Base-by-base conservation (phyloP, 148 eudicot genomes). In the Dysphania ambrosioides region DNA sequence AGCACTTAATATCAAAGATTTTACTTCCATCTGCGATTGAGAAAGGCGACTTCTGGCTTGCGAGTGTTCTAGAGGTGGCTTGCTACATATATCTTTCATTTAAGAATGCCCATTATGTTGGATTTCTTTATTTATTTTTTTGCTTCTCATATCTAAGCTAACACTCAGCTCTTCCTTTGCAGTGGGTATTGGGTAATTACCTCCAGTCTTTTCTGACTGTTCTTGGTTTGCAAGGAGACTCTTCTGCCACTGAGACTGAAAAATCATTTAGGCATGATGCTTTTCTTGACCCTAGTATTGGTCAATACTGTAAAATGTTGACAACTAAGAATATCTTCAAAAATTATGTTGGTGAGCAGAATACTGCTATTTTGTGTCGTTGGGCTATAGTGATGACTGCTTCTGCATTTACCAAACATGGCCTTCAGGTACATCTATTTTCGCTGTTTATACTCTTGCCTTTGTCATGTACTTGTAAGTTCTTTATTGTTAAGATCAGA, bases 1-100 rank as follows among this genome's bases (percentile, higher is more conserved):
- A 68, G 56, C 85, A 88, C 68, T 82, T 96, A 71, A 85, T 92
- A 78, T 86, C 86, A 24, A 96, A 87, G 79, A 72, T 83, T 79
- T 81, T 96, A 78, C 97, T 92, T 82, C 99, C 99, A 70, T 86
- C 97, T 78, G 92, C 97, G 16, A 70, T 86, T 78, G 91, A 83
- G 67, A 90, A 85, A 79, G 94, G 86, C 51, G 89, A 96, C 81
- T 82, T 77, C 80, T 96, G 99, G 99, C 80, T 90, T 74, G 87
- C 92, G 67, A 92, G 97, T 88, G 53, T 87, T 77, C 80, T 96
- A 19, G 89, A 96, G 97, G 99, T 91, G 74, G 65, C 71, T 79
- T 38, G 59, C 64, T 55, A 49, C 38, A 51, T 9, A 27, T 71
- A n/a, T 70, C 42, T 72, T 60, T 47, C 3, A 47, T 47, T 13